These are phyloP conservation scores for Carex cristatella DNA, from an alignment of 176 grass and related monocot genomes.

Conservation along the genomic window DNA sequence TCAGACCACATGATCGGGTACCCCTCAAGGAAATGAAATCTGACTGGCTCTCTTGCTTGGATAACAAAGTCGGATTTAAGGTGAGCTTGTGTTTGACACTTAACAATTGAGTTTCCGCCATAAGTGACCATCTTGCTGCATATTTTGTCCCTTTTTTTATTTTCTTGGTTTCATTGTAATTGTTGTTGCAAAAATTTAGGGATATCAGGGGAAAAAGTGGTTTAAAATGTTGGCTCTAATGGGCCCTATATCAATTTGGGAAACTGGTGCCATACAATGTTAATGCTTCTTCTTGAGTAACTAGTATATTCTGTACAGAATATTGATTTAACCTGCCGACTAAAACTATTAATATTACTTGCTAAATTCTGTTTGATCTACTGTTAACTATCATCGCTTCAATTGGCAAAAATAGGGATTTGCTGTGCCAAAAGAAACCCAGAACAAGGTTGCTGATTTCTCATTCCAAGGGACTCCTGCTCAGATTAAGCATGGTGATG, in stretches of 20 bases:
- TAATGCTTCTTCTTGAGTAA: background rate
- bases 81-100: conserved; percentile 25
- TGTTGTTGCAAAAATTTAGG: background rate
- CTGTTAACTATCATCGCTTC: conserved; percentile 12
- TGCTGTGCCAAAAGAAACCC: conserved; percentile 92
- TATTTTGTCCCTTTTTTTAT: background rate
- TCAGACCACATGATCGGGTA: conserved; percentile 94
- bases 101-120: background rate
- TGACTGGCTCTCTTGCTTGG: conserved; percentile 91
- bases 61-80: conserved; percentile 95
- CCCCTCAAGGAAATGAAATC: conserved; percentile 89
- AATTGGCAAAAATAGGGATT: conserved; percentile 54
- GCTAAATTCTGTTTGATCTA: conserved; percentile 9
- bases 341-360: background rate
- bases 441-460: conserved; percentile 83
- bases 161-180: background rate
- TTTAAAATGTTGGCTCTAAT: background rate
- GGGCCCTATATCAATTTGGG: background rate
- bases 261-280: background rate
- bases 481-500: conserved; percentile 87
- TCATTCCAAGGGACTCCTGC: conserved; percentile 74
- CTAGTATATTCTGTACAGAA: background rate
- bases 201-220: background rate
- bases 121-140: background rate
- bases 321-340: background rate